Conservation (phyloP, 768 basidiomycete genomes). For the Tubosaeta sp. region DNA sequence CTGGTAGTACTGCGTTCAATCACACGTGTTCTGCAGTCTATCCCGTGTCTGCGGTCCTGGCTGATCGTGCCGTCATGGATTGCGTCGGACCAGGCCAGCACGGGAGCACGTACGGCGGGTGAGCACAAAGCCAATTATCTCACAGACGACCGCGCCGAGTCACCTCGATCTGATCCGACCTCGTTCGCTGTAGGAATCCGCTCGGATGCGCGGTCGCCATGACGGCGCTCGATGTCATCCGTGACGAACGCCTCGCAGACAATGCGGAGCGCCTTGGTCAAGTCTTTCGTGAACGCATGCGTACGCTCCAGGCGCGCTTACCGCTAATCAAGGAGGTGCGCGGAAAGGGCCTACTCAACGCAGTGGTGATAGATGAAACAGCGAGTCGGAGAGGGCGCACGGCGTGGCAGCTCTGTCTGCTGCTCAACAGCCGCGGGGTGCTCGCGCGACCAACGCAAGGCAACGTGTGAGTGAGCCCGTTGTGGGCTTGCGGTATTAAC, state of each 20-base stretch:
- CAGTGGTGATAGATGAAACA: conserved; percentile 86
- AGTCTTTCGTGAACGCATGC: conserved; percentile 66
- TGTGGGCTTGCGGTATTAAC: too few species aligned
- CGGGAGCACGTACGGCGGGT: conserved; percentile 95
- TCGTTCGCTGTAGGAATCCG: conserved; percentile 75
- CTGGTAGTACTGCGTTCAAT: neutral
- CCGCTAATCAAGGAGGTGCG: conserved; percentile 78
- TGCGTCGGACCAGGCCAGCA: conserved; percentile 95
- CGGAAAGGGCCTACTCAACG: conserved; percentile 87
- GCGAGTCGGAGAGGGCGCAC: conserved; percentile 72
- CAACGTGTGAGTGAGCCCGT: conserved; percentile 86
- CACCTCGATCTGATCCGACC: too few species aligned
- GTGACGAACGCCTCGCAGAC: conserved; percentile 80
- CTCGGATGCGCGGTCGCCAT: conserved; percentile 93
- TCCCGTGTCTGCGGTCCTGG: conserved; percentile 95
- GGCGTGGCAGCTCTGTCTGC: conserved; percentile 93
- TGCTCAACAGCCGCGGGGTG: conserved; percentile 87
- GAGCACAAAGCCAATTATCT: too few species aligned
- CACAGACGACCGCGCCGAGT: too few species aligned
- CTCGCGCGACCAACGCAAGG: conserved; percentile 95
- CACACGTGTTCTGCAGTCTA: conserved; percentile 56
- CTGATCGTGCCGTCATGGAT: conserved; percentile 86
- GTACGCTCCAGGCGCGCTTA: conserved; percentile 46
- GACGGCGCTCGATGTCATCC: conserved; percentile 83
- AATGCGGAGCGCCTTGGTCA: conserved; percentile 78